Evolutionary conservation across 2,329 filamentous ascomycete species (phyloP).

Genomic region (Penicillium sumatraense): DNA sequence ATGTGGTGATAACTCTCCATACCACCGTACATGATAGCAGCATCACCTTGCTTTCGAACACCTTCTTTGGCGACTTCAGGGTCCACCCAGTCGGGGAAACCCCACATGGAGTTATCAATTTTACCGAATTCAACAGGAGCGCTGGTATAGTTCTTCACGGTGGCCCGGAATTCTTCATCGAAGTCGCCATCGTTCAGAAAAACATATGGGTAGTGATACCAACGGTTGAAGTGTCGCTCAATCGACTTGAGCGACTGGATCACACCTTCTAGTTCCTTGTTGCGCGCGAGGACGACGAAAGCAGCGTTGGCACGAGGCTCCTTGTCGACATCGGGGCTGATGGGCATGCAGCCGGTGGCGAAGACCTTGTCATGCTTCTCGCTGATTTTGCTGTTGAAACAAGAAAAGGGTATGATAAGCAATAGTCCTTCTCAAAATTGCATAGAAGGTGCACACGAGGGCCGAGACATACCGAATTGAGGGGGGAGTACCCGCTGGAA

Average conservation of each 20-base stretch:
- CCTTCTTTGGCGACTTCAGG: conserved; percentile 92
- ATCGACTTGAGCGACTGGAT: conserved; percentile 97
- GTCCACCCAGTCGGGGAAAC: conserved; percentile 95
- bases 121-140: conserved; percentile 88
- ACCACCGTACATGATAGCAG: conserved; percentile 98
- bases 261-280: conserved; percentile 95
- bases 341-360: conserved; percentile 78
- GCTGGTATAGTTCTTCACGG: conserved; percentile 88
- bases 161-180: conserved; percentile 90
- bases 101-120: conserved; percentile 91
- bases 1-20: conserved; percentile 99
- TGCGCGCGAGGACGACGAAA: conserved; percentile 92
- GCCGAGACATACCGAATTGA: conserved; percentile 74
- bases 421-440: not conserved
- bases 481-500: conserved; percentile 86
- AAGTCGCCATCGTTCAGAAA: conserved; percentile 98
- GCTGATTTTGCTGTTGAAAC: conserved; percentile 77
- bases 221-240: conserved; percentile 97
- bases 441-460: not conserved
- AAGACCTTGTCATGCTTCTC: conserved; percentile 98
- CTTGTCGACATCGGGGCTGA: conserved; percentile 64
- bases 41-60: conserved; percentile 94
- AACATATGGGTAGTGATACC: conserved; percentile 98
- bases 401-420: conserved; percentile 22
- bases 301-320: conserved; percentile 84